These are phyloP conservation scores for Clarkia xantiana DNA, from an alignment of 345 rosid genomes.

Conservation along the genomic window DNA sequence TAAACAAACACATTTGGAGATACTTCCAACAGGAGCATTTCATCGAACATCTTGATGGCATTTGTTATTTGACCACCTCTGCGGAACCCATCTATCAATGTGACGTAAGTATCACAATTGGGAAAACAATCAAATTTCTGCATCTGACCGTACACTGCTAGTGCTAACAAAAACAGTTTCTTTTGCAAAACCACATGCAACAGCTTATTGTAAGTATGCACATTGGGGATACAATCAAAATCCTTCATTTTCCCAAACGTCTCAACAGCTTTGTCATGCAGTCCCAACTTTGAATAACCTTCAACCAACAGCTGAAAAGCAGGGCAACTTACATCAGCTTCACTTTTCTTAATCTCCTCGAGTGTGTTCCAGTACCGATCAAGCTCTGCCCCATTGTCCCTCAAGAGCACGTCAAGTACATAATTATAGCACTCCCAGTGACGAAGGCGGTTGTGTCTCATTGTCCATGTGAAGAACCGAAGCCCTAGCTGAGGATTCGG, in stretches of 20 bases:
- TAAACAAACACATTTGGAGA: conserved; percentile 35
- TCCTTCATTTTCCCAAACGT: conserved; percentile 59
- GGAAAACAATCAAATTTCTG: conserved; percentile 44
- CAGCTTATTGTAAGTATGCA: conserved; percentile 41
- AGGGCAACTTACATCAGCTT: conserved; percentile 19
- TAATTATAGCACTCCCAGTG: conserved; percentile 16
- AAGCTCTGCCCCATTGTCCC: conserved; percentile 22
- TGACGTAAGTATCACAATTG: conserved; percentile 33
- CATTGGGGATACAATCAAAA: conserved; percentile 55
- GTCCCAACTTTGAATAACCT: conserved; percentile 40
- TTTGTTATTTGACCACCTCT: conserved; percentile 34
- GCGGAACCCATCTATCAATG: conserved; percentile 51
- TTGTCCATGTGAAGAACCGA: conserved; percentile 78
- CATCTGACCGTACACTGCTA: conserved; percentile 58
- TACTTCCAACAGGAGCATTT: conserved; percentile 48
- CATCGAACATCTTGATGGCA: conserved; percentile 69
- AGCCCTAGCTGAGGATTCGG: conserved; percentile 31
- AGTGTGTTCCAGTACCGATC: conserved; percentile 53
- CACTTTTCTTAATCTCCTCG: conserved; percentile 31
- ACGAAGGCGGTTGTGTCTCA: conserved; percentile 33
- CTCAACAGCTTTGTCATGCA: conserved; percentile 56
- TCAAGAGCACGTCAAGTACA: conserved; percentile 29
- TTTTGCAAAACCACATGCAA: conserved; percentile 26
- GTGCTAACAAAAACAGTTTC: conserved; percentile 36
- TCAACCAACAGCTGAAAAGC: conserved; percentile 47